phyloP scores from a whole-genome alignment of 139 green algal species.

The Tetraselmis chui region DNA sequence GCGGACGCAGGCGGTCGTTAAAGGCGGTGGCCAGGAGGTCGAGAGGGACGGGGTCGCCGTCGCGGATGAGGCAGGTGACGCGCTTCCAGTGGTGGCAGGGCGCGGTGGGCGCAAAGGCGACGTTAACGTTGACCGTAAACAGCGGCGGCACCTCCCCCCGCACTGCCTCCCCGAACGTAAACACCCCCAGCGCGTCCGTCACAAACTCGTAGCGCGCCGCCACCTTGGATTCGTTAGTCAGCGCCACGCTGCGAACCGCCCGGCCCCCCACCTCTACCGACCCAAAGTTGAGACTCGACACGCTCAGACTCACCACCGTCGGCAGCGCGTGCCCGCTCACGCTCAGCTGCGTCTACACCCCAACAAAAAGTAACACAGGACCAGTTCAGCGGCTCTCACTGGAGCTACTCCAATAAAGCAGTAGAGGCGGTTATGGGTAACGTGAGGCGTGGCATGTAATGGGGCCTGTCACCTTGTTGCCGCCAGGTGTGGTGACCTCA shows the following conservation, averaged over 20 bases:
- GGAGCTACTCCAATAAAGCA: too few relatives aligned
- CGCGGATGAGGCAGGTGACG: slow-evolving; percentile 41
- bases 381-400: too few relatives aligned
- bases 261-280: slow-evolving; percentile 24
- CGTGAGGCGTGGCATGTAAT: too few relatives aligned
- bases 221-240: slow-evolving; percentile 39
- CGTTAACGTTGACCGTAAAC: slow-evolving; percentile 35
- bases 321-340: slow-evolving; percentile 35
- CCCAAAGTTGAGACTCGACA: slow-evolving; percentile 45
- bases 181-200: slow-evolving; percentile 30
- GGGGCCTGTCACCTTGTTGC: slow-evolving; percentile 29
- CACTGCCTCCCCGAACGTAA: slow-evolving; percentile 31
- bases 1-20: slow-evolving; percentile 43
- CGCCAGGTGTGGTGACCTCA: slow-evolving; percentile 38
- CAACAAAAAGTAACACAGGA: too few relatives aligned
- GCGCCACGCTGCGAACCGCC: background rate
- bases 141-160: slow-evolving; percentile 27
- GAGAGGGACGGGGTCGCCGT: slow-evolving; percentile 30
- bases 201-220: slow-evolving; percentile 42
- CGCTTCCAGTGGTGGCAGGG: slow-evolving; percentile 56
- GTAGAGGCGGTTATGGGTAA: too few relatives aligned
- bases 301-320: slow-evolving; percentile 34
- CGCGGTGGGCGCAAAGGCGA: slow-evolving; percentile 38
- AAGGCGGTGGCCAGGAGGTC: slow-evolving; percentile 52
- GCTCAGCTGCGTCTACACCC: slow-evolving; percentile 13